phyloP scores from a whole-genome alignment of 768 basidiomycete genomes.

The Nidularia pulvinata region DNA sequence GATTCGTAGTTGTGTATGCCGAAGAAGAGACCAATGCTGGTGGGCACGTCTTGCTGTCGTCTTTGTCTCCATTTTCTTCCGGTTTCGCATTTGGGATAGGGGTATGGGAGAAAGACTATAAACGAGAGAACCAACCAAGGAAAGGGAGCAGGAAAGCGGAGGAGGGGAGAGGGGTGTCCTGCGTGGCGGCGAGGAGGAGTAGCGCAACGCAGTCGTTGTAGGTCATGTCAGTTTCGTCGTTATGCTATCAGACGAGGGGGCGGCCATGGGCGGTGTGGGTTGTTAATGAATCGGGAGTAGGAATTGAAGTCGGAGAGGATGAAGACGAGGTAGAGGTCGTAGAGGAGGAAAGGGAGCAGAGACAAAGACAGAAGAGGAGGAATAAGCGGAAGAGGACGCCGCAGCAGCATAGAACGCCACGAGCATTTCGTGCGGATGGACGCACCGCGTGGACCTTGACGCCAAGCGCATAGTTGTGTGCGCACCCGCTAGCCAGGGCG shows the following conservation, averaged over 20 bases:
- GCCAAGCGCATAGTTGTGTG: constrained; percentile 73
- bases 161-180: constrained; percentile 35
- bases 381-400: no score
- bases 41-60: constrained; percentile 51
- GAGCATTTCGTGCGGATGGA: constrained; percentile 74
- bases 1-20: constrained; percentile 87
- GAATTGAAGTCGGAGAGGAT: no score
- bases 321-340: no score
- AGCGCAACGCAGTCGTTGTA: constrained; percentile 64
- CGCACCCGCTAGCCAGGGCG: constrained; percentile 63
- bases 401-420: constrained; percentile 8
- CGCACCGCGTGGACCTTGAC: constrained; percentile 91
- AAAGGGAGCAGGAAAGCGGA: background rate
- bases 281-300: no score
- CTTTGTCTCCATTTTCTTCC: constrained; percentile 67
- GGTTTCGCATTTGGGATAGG: no score
- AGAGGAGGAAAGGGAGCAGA: no score
- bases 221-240: constrained; percentile 70
- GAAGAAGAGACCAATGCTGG: constrained; percentile 69
- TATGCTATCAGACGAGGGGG: constrained; percentile 71
- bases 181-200: constrained; percentile 55
- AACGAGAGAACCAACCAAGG: background rate
- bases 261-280: constrained; percentile 43
- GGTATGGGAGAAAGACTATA: background rate
- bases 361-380: no score